These are phyloP conservation scores for Stagonosporopsis rhizophila DNA, from an alignment of 2,329 filamentous ascomycete species.

Conservation along the genomic window DNA sequence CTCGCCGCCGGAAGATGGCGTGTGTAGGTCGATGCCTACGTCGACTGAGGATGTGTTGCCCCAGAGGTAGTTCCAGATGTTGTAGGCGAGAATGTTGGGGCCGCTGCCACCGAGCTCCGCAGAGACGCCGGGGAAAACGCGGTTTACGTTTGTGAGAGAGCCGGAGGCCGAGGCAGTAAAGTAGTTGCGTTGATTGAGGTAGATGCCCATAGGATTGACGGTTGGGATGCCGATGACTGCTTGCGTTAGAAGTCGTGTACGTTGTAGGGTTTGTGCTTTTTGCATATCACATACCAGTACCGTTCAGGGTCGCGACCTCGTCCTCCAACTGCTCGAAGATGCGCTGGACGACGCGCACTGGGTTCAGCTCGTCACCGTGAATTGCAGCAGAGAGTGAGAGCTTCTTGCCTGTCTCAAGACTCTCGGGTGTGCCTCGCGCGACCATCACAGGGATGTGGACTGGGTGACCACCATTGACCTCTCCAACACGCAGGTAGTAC, in stretches of 20 bases:
- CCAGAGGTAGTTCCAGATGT: slow-evolving; percentile 50
- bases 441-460: slow-evolving; percentile 50
- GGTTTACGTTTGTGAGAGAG: slow-evolving; percentile 47
- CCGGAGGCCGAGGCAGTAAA: slow-evolving; percentile 41
- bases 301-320: slow-evolving; percentile 43
- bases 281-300: slow-evolving; percentile 36
- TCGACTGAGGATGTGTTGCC: slow-evolving; percentile 51
- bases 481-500: slow-evolving; percentile 49
- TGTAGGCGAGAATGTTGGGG: slow-evolving; percentile 40
- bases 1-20: slow-evolving; percentile 46
- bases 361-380: slow-evolving; percentile 51
- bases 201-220: slow-evolving; percentile 50
- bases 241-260: slow-evolving; percentile 10
- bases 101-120: slow-evolving; percentile 36
- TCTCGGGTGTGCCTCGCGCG: slow-evolving; percentile 47
- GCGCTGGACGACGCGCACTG: slow-evolving; percentile 47
- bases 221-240: slow-evolving; percentile 50
- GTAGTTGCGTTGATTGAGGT: slow-evolving; percentile 50
- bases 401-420: slow-evolving; percentile 46
- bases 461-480: slow-evolving; percentile 48
- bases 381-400: slow-evolving; percentile 49
- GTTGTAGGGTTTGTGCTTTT: background rate
- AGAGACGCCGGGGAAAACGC: slow-evolving; percentile 42
- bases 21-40: slow-evolving; percentile 50
- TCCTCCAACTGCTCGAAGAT: slow-evolving; percentile 43